phyloP scores from a whole-genome alignment of 2,329 filamentous ascomycete species.

The Chaetomium globosum region DNA sequence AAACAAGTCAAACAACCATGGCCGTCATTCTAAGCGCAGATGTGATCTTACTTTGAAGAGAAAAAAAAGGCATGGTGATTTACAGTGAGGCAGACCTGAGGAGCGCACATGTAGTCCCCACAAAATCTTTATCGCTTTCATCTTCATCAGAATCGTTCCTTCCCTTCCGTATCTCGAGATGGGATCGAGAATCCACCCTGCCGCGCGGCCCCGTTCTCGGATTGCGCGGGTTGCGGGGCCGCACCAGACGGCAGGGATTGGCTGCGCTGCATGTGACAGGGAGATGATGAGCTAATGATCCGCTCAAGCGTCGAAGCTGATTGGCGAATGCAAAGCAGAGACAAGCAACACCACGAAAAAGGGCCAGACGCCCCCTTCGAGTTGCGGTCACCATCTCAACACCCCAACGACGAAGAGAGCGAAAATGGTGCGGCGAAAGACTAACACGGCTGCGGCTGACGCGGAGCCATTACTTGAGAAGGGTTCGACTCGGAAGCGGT shows the following conservation, averaged over 20 bases:
- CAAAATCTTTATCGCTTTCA: not conserved
- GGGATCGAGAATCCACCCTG: not conserved
- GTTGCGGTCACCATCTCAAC: not conserved
- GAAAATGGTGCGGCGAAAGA: constrained; percentile 33
- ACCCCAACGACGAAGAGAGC: not conserved
- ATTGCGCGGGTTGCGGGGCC: not conserved
- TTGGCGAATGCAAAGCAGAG: constrained; percentile 21
- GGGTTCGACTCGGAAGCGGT: constrained; percentile 47
- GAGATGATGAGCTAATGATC: not conserved
- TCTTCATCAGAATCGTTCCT: constrained; percentile 9
- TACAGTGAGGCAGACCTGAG: not conserved
- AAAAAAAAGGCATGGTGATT: not conserved
- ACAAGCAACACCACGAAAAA: constrained; percentile 2
- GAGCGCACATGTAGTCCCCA: not conserved
- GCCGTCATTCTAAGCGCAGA: not conserved
- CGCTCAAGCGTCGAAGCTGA: not conserved
- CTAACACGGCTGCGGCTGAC: constrained; percentile 20
- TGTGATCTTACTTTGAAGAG: not conserved
- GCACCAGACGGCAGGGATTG: not conserved
- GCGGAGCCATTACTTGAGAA: constrained; percentile 28
- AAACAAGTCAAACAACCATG: not conserved
- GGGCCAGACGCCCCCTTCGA: not conserved
- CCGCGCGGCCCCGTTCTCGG: not conserved
- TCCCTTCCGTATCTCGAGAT: not conserved
- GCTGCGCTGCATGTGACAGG: not conserved